A percentile compares a stretch with the other conserved stretches of the same genome.
phyloP scores from a whole-genome alignment of 1,139 yeast genomes.

The Kurtzmaniella natalensis region DNA sequence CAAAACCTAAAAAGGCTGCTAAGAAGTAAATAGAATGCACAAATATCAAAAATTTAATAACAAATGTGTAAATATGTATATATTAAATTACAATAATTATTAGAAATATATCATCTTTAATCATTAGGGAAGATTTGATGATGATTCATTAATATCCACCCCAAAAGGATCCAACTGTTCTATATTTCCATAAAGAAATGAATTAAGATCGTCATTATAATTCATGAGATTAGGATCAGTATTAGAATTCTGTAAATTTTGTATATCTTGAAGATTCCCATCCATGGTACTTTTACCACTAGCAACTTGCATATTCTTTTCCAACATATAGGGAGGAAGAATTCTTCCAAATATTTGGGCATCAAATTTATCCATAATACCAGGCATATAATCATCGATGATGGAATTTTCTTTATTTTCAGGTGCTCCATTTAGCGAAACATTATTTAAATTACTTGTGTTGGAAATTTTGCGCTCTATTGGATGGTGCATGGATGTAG shows the following conservation, averaged over 20 bases:
- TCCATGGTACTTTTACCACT: constrained; percentile 1
- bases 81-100: too few relatives aligned
- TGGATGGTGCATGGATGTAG: neutral
- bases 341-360: constrained; percentile 79
- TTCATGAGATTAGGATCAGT: neutral
- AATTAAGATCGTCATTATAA: neutral
- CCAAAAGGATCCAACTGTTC: constrained; percentile 22
- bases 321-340: constrained; percentile 78
- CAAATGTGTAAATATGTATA: too few relatives aligned
- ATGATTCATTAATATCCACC: neutral
- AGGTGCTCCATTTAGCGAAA: too few relatives aligned
- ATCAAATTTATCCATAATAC: constrained; percentile 79
- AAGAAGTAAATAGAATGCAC: too few relatives aligned
- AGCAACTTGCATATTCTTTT: constrained; percentile 19
- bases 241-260: neutral
- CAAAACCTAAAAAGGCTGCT: too few relatives aligned
- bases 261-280: neutral
- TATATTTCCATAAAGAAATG: constrained; percentile 7
- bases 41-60: too few relatives aligned
- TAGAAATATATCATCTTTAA: neutral
- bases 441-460: neutral
- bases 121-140: neutral
- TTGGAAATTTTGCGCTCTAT: neutral
- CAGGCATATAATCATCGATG: constrained; percentile 53
- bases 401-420: neutral